Evolutionary conservation across 345 rosid genomes (phyloP), one percentile per base, ranked within the genome.

Genomic region (Brassica rapa): DNA sequence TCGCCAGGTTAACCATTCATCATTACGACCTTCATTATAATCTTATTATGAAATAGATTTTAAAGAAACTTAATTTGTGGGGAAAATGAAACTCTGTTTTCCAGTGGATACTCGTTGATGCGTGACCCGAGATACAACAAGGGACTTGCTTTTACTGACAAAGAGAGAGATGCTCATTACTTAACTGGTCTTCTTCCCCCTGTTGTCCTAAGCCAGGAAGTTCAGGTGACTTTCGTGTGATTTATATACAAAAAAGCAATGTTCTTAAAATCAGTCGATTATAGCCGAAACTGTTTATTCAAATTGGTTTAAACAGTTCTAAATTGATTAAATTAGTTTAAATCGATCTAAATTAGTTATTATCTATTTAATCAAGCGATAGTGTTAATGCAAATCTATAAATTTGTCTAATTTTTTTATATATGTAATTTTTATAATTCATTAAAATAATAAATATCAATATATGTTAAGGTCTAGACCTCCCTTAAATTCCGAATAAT

Each of bases 121-220:
- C 83, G 99, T n/a, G 96, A 96, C 64, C 98, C 98, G 0, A 86
- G 76, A 70, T 93, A 93, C 85, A 96, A 96, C 87, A 96, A 96
- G 73, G 98, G 99, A 77, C 92, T 90, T 67, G 96, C 96, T 23
- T 93, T 96, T 79, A 76, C 85, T 51, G 92, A 88, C 72, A 84
- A 84, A 71, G 98, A 96, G 83, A 90, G 99, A 85, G 98, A 96
- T 84, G 93, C 95, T 6, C 98, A 93, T 77, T 93, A 90, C 86
- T 78, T 96, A 81, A 89, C 93, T 8, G 96, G 98, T 74, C 99
- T 96, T 88, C 86, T 96, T 67, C 99, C 99, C 1, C 98, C 99
- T 9, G 88, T 86, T 10, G 55, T 86, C 59, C 2, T 87, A 12
- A 80, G 61, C 81, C 98, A 93, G 83, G 92, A 90, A 46, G 91